A percentile compares a stretch with the other conserved stretches of the same genome.
Conservation (phyloP, 1,139 yeast genomes). For the Geotrichum fermentans region DNA sequence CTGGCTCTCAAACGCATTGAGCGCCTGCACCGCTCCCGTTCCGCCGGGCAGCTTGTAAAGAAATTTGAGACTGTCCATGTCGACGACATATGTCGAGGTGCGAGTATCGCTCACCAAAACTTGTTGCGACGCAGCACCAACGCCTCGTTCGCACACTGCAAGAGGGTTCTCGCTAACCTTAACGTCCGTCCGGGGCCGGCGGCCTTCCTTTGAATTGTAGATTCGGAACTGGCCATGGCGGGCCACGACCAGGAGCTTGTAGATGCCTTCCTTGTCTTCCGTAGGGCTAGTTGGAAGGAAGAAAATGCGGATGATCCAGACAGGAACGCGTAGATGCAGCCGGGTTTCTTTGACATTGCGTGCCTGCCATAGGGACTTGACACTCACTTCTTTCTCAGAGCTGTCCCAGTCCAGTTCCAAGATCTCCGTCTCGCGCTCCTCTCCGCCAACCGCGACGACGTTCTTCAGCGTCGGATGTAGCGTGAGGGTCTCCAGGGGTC, state of each 20-base stretch:
- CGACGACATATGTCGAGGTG: slow-evolving; percentile 24
- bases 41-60: slow-evolving; percentile 27
- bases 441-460: slow-evolving; percentile 42
- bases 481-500: slow-evolving; percentile 21
- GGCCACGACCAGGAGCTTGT: slow-evolving; percentile 58
- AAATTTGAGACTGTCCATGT: slow-evolving; percentile 21
- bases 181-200: slow-evolving; percentile 30
- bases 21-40: slow-evolving; percentile 25
- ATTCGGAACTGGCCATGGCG: slow-evolving; percentile 54
- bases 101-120: slow-evolving; percentile 30
- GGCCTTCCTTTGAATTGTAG: slow-evolving; percentile 35
- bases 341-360: slow-evolving; percentile 39
- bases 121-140: slow-evolving; percentile 18
- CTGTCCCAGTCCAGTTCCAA: slow-evolving; percentile 18
- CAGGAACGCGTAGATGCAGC: slow-evolving; percentile 38
- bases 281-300: slow-evolving; percentile 26
- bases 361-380: slow-evolving; percentile 34
- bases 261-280: slow-evolving; percentile 23
- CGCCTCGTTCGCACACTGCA: slow-evolving; percentile 19
- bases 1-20: slow-evolving; percentile 17
- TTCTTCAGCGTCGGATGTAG: slow-evolving; percentile 19
- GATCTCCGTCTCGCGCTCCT: slow-evolving; percentile 43
- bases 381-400: slow-evolving; percentile 5
- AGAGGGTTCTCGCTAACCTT: slow-evolving; percentile 27
- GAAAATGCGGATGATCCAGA: slow-evolving; percentile 36